Conservation (phyloP, 1,284 basidiomycete genomes). For the Xanthoconium separans region DNA sequence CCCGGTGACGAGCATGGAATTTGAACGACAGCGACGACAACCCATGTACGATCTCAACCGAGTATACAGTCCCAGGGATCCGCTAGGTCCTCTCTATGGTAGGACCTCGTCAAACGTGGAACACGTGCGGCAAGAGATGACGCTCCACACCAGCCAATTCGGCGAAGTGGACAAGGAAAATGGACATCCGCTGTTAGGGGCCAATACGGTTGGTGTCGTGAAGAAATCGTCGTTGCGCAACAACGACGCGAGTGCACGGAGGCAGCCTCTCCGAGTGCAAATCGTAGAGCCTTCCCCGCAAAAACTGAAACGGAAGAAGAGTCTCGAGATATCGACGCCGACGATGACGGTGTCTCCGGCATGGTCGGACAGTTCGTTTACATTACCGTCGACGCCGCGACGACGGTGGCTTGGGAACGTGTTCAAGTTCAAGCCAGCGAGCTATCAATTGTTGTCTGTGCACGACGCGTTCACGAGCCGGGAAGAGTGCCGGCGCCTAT, state of each 20-base stretch:
- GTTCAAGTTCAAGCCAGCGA: constrained; percentile 81
- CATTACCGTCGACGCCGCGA: constrained; percentile 51
- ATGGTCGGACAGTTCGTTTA: constrained; percentile 46
- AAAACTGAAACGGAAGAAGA: constrained; percentile 47
- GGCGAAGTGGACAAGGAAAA: constrained; percentile 39
- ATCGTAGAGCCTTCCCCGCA: constrained; percentile 47
- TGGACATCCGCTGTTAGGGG: constrained; percentile 10
- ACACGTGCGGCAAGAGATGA: background rate
- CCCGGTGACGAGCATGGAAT: constrained; percentile 21
- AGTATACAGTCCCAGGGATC: constrained; percentile 7
- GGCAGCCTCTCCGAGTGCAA: constrained; percentile 41
- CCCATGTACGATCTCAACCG: constrained; percentile 7
- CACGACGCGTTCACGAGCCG: constrained; percentile 70
- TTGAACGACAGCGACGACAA: constrained; percentile 12
- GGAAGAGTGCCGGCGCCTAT: constrained; percentile 69
- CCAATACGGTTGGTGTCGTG: constrained; percentile 20
- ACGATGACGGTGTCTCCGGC: constrained; percentile 36
- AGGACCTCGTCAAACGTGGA: constrained; percentile 4
- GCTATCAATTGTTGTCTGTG: constrained; percentile 62
- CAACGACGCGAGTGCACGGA: constrained; percentile 22
- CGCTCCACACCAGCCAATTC: constrained; percentile 16
- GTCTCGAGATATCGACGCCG: constrained; percentile 24
- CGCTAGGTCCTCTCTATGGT: constrained; percentile 8
- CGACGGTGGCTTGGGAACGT: constrained; percentile 87
- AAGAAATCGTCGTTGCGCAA: constrained; percentile 49